Conservation (phyloP, 2,329 filamentous ascomycete species). For the Cryphonectria naterciae region DNA sequence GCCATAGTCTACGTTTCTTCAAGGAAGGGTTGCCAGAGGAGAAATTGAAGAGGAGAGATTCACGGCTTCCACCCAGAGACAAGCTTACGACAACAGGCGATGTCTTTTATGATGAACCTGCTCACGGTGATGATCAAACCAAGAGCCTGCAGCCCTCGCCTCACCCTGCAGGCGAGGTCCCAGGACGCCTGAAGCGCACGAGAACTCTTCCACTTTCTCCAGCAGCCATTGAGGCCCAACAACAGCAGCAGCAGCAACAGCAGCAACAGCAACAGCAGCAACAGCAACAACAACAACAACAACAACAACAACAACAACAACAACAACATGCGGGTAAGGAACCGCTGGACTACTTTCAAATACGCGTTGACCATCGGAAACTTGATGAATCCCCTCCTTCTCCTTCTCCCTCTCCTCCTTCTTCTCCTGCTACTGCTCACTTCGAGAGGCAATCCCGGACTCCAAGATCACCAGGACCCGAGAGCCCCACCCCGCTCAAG, state of each 20-base stretch:
- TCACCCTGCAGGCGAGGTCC: conserved; percentile 33
- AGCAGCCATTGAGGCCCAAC: conserved; percentile 14
- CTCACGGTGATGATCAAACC: conserved; percentile 28
- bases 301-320: not conserved
- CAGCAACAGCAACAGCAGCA: not conserved
- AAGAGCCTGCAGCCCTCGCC: conserved; percentile 33
- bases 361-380: conserved; percentile 15
- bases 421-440: not conserved
- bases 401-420: too few species aligned
- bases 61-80: conserved; percentile 43
- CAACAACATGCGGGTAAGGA: conserved; percentile 18
- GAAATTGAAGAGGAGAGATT: conserved; percentile 57
- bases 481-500: not conserved
- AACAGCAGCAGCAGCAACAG: not conserved
- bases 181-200: conserved; percentile 29
- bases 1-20: conserved; percentile 69
- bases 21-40: conserved; percentile 67
- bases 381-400: conserved; percentile 6
- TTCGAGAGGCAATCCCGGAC: conserved; percentile 21
- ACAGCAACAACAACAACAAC: not conserved
- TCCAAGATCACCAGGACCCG: conserved; percentile 27
- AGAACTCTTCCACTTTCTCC: conserved; percentile 32
- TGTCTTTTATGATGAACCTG: conserved; percentile 29
- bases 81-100: conserved; percentile 44
- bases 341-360: conserved; percentile 35